Evolutionary conservation across 1,284 basidiomycete genomes (phyloP).

Genomic region (Rhizoctonia solani): DNA sequence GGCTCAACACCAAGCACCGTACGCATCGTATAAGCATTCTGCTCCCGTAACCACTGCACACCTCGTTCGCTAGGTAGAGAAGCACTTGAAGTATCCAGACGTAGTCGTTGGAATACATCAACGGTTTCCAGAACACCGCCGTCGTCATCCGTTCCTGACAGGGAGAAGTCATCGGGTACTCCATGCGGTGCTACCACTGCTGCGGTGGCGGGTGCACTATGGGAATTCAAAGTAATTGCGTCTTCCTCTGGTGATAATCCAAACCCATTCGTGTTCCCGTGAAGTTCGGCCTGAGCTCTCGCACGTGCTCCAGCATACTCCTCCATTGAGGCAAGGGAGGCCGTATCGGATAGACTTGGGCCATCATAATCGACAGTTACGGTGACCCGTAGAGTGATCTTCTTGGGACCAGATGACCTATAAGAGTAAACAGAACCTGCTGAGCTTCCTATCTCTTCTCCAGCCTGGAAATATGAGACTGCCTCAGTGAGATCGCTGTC

Average conservation of each 20-base stretch:
- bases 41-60: slow-evolving; percentile 79
- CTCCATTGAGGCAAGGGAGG: slow-evolving; percentile 74
- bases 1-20: slow-evolving; percentile 63
- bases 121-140: slow-evolving; percentile 38
- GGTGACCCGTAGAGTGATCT: slow-evolving; percentile 74
- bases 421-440: slow-evolving; percentile 65
- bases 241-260: slow-evolving; percentile 59
- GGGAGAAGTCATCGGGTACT: slow-evolving; percentile 31
- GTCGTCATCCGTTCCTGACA: slow-evolving; percentile 23
- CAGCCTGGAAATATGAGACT: slow-evolving; percentile 78
- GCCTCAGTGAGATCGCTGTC: slow-evolving; percentile 82
- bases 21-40: slow-evolving; percentile 63
- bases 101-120: slow-evolving; percentile 62
- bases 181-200: slow-evolving; percentile 2
- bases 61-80: slow-evolving; percentile 58
- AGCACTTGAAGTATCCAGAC: slow-evolving; percentile 47
- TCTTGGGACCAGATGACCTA: slow-evolving; percentile 58
- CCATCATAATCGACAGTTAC: slow-evolving; percentile 87
- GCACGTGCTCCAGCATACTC: slow-evolving; percentile 53
- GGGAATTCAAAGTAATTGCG: slow-evolving; percentile 52
- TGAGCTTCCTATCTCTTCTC: slow-evolving; percentile 69
- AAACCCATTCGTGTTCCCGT: slow-evolving; percentile 27
- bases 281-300: slow-evolving; percentile 16
- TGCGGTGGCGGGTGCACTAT: slow-evolving; percentile 31
- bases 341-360: slow-evolving; percentile 85